These are phyloP conservation scores for Vaccinium vitisidaea DNA, from an alignment of 148 eudicot genomes.

Conservation along the genomic window DNA sequence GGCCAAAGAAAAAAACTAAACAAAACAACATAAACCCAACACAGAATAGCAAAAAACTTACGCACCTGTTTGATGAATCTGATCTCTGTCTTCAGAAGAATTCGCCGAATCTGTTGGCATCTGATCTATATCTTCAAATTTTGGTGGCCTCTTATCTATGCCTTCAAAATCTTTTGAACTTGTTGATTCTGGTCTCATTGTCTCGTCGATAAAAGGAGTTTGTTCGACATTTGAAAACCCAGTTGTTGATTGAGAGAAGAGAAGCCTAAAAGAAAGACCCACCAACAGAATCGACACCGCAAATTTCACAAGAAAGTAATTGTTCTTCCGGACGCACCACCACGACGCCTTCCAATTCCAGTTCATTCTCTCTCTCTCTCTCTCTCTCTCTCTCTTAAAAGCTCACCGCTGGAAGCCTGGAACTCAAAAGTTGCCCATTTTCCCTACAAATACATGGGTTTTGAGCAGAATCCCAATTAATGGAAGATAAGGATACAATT, in stretches of 20 bases:
- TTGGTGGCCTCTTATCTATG: slow-evolving; percentile 15
- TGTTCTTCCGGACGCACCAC: slow-evolving; percentile 31
- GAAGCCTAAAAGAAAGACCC: slow-evolving; percentile 33
- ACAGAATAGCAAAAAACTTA: background rate
- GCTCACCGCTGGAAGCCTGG: background rate
- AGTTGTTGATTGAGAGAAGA: slow-evolving; percentile 25
- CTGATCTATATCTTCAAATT: slow-evolving; percentile 1
- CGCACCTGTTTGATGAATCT: slow-evolving; percentile 15
- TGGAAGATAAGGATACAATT: background rate
- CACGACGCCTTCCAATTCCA: slow-evolving; percentile 18
- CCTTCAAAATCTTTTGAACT: background rate
- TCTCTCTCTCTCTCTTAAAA: background rate
- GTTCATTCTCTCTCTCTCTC: slow-evolving; percentile 24
- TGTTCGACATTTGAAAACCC: slow-evolving; percentile 20
- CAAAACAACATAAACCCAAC: background rate
- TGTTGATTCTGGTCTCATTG: background rate
- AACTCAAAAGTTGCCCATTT: background rate
- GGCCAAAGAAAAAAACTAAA: background rate
- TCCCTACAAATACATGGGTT: background rate
- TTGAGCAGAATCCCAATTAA: background rate
- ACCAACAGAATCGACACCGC: slow-evolving; percentile 34
- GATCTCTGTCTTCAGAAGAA: slow-evolving; percentile 16
- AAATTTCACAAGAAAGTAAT: slow-evolving; percentile 34
- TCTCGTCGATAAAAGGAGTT: background rate
- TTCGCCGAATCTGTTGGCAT: background rate